Conservation (phyloP, 2,329 filamentous ascomycete genomes). For the Septoria linicola region DNA sequence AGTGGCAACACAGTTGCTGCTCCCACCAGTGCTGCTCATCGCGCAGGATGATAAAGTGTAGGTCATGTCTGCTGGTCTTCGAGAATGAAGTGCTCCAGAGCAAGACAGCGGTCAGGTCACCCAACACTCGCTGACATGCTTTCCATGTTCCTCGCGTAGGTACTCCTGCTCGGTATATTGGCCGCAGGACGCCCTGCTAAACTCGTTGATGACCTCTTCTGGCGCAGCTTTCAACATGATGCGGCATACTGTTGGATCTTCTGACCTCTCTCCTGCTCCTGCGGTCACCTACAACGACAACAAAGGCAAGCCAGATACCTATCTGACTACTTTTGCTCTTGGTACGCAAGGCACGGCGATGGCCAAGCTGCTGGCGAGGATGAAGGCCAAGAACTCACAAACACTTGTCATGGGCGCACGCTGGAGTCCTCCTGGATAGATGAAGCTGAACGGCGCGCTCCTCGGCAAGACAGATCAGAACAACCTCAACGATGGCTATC, state of each 20-base stretch:
- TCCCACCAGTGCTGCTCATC: no score
- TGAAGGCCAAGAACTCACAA: slow-evolving; percentile 16
- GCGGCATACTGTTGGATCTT: slow-evolving; percentile 23
- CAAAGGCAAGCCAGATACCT: slow-evolving; percentile 13
- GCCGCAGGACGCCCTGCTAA: slow-evolving; percentile 11
- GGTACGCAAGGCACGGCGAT: slow-evolving; percentile 20
- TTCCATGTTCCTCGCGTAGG: not conserved
- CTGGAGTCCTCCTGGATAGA: slow-evolving; percentile 25
- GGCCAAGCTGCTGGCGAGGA: slow-evolving; percentile 18
- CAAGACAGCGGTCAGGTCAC: no score
- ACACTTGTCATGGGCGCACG: slow-evolving; percentile 19
- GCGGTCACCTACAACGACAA: slow-evolving; percentile 24
- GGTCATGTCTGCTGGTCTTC: no score
- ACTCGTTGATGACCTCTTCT: slow-evolving; percentile 18
- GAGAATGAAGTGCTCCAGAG: no score
- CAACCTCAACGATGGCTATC: slow-evolving; percentile 21
- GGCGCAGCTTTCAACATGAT: slow-evolving; percentile 22
- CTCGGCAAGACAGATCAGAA: slow-evolving; percentile 17
- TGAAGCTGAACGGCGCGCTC: slow-evolving; percentile 20
- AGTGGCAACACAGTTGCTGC: no score
- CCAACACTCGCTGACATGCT: no score
- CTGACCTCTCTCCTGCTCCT: slow-evolving; percentile 18
- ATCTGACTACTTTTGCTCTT: slow-evolving; percentile 19
- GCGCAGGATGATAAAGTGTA: no score
- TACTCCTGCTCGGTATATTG: slow-evolving; percentile 4